phyloP scores from a whole-genome alignment of 768 basidiomycete genomes.

The Tricholoma sp. region DNA sequence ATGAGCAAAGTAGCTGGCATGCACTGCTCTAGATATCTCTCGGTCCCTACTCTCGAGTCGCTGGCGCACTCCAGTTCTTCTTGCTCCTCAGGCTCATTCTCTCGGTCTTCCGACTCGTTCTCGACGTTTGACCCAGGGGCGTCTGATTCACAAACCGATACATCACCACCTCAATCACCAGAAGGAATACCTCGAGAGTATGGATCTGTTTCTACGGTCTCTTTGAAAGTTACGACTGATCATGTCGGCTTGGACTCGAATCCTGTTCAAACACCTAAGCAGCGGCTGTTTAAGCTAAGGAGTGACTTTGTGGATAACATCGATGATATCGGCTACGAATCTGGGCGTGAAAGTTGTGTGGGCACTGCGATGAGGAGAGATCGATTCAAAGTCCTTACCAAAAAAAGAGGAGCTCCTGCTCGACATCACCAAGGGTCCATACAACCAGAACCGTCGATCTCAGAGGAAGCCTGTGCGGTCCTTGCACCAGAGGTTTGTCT shows the following conservation, averaged over 20 bases:
- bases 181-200: neutral
- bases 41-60: slow-evolving; percentile 10
- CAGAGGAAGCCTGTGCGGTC: neutral
- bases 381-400: neutral
- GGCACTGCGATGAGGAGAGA: neutral
- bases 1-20: neutral
- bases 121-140: slow-evolving; percentile 10
- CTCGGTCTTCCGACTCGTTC: neutral
- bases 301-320: neutral
- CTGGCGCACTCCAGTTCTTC: slow-evolving; percentile 12
- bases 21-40: slow-evolving; percentile 3
- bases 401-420: neutral
- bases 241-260: neutral
- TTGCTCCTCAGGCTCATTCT: slow-evolving; percentile 6
- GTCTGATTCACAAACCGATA: slow-evolving; percentile 14
- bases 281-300: neutral
- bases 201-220: neutral
- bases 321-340: slow-evolving; percentile 12
- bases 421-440: neutral
- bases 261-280: slow-evolving; percentile 3
- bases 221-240: neutral
- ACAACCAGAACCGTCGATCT: neutral
- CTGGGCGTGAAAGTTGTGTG: slow-evolving; percentile 8
- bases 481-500: neutral
- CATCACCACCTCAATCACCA: slow-evolving; percentile 11